phyloP scores from a whole-genome alignment of 2,329 filamentous ascomycete species.

The Hirsutella thompsonii region DNA sequence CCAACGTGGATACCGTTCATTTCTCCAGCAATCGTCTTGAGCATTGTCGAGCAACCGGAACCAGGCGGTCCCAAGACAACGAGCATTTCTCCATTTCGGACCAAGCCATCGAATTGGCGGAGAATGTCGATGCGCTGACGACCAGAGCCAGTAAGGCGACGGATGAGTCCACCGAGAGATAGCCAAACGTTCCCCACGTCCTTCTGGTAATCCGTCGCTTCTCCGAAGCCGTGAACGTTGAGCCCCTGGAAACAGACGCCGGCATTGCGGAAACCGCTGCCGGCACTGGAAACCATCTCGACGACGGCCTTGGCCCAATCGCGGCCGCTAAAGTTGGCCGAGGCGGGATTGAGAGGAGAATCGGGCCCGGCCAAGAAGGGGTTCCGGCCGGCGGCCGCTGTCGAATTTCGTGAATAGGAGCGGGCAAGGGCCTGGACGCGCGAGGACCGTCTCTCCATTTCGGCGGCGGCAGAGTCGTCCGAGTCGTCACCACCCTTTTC shows the following conservation, averaged over 20 bases:
- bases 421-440: constrained; percentile 43
- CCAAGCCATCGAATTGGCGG: constrained; percentile 52
- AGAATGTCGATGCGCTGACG: constrained; percentile 54
- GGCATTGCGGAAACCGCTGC: constrained; percentile 42
- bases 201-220: constrained; percentile 58
- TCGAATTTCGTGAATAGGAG: constrained; percentile 37
- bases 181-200: constrained; percentile 50
- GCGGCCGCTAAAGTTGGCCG: constrained; percentile 37
- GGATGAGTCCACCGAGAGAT: constrained; percentile 27
- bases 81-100: constrained; percentile 61
- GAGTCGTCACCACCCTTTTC: constrained; percentile 16
- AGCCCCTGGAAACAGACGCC: constrained; percentile 56
- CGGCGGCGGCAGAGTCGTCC: constrained; percentile 12
- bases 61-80: constrained; percentile 62
- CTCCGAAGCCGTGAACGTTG: constrained; percentile 55
- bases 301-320: constrained; percentile 50
- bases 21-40: constrained; percentile 76
- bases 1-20: constrained; percentile 69
- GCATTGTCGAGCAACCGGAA: constrained; percentile 69
- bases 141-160: constrained; percentile 36
- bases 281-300: constrained; percentile 36
- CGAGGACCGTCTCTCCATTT: constrained; percentile 36
- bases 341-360: constrained; percentile 40
- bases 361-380: constrained; percentile 35
- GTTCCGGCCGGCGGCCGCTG: constrained; percentile 20